Percentiles rank a stretch among this genome's conserved stretches.
Conservation (phyloP, 306 rosid genomes). For the Pyrus betulifolia region DNA sequence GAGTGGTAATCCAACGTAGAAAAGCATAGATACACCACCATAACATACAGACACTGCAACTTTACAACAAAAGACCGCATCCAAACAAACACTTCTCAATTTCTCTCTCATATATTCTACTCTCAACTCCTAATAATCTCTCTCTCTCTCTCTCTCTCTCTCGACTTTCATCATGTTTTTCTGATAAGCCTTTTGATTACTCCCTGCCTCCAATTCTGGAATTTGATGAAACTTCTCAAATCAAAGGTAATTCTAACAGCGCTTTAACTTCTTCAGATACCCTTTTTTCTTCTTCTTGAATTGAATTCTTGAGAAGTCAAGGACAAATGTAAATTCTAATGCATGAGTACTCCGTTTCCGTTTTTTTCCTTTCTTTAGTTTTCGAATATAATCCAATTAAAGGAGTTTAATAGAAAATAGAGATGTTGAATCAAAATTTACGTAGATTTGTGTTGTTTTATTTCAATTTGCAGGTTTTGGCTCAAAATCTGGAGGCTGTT, state of each 20-base stretch:
- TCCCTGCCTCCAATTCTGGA: neutral
- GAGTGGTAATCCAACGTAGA: conserved; percentile 63
- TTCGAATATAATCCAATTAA: neutral
- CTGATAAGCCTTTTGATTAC: conserved; percentile 11
- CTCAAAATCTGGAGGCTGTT: neutral
- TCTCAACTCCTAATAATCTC: neutral
- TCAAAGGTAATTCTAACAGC: conserved; percentile 18
- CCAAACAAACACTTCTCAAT: neutral
- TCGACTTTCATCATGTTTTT: conserved; percentile 15
- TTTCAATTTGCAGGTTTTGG: neutral
- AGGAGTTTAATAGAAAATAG: neutral
- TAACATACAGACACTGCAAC: neutral
- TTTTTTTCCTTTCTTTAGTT: neutral
- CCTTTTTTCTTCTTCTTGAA: no score
- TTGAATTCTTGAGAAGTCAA: neutral
- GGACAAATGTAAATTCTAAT: neutral
- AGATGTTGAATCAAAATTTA: neutral
- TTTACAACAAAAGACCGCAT: neutral
- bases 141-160: neutral
- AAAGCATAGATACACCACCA: conserved; percentile 26
- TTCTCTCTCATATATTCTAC: neutral
- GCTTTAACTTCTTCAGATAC: no score
- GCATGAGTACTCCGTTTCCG: neutral
- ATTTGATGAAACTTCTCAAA: neutral
- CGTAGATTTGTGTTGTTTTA: neutral